Percentiles rank a stretch among this genome's conserved stretches.
Evolutionary conservation across 257 asterid genomes (phyloP).

Genomic region (Solanum chiquidenum): DNA sequence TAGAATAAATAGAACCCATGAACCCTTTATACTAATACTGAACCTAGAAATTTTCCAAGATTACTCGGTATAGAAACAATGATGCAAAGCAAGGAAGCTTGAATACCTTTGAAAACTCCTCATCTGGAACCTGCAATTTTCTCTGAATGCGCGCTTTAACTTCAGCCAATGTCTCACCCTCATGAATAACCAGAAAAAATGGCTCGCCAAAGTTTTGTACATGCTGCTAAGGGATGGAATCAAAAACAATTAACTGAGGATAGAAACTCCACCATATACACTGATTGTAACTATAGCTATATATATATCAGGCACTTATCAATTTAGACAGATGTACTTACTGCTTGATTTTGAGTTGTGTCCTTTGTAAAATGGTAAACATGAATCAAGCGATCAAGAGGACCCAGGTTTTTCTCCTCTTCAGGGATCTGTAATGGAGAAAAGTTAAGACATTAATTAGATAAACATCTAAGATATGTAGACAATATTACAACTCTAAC

Average conservation of each 20-base stretch:
- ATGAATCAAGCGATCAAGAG: constrained; percentile 20
- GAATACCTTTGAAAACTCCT: constrained; percentile 19
- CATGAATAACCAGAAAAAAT: constrained; percentile 15
- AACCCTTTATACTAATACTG: background rate
- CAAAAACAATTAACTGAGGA: background rate
- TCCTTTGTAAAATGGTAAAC: constrained; percentile 19
- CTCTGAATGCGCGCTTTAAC: constrained; percentile 13
- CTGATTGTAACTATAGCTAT: background rate
- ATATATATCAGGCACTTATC: background rate
- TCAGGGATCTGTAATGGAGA: constrained; percentile 12
- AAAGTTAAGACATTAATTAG: background rate
- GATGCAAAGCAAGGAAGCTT: background rate
- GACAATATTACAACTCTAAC: background rate
- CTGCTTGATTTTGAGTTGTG: constrained; percentile 15
- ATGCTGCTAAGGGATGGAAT: constrained; percentile 3
- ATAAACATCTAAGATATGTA: background rate
- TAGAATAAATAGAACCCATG: background rate
- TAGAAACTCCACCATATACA: background rate
- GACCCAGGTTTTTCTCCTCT: constrained; percentile 20
- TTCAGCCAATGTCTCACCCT: constrained; percentile 11
- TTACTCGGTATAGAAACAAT: background rate
- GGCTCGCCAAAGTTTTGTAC: constrained; percentile 23
- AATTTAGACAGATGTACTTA: background rate
- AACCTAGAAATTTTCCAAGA: background rate
- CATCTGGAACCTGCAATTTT: constrained; percentile 19